A percentile compares a stretch with the other conserved stretches of the same genome.
phyloP scores from a whole-genome alignment of 2,329 filamentous ascomycete species.

The Colletotrichum orchidophilum region DNA sequence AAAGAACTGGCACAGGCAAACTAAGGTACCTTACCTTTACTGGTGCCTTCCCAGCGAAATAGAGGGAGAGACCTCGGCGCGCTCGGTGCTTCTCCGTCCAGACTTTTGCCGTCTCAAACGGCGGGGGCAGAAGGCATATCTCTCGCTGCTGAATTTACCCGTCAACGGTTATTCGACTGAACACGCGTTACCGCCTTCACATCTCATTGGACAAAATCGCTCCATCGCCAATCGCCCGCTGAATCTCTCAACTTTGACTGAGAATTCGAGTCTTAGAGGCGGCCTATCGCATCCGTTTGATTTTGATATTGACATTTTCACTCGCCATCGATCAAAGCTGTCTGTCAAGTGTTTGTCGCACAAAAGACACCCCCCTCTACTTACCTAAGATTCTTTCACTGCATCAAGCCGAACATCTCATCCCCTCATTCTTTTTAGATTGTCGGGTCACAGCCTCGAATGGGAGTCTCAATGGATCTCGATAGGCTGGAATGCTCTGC shows the following conservation, averaged over 20 bases:
- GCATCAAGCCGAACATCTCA: neutral
- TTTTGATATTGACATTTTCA: slow-evolving; percentile 4
- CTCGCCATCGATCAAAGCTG: neutral
- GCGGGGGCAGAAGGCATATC: neutral
- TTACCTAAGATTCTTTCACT: neutral
- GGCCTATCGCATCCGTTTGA: slow-evolving; percentile 10
- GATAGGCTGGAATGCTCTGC: neutral
- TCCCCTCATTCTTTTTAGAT: neutral
- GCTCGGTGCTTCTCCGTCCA: slow-evolving; percentile 29
- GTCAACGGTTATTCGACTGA: neutral
- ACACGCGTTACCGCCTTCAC: neutral
- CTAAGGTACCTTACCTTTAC: neutral
- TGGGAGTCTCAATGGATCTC: neutral
- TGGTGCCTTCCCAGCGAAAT: too few species aligned
- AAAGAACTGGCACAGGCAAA: slow-evolving; percentile 34
- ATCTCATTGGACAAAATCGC: neutral
- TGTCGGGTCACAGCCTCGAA: neutral
- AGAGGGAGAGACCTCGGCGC: neutral
- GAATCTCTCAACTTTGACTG: slow-evolving; percentile 22
- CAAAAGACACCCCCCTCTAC: neutral
- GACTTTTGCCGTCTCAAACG: neutral
- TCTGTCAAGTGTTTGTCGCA: neutral
- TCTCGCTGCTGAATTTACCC: neutral
- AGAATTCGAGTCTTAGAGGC: slow-evolving; percentile 4
- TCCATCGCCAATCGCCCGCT: slow-evolving; percentile 9